These are phyloP conservation scores for Ascochyta pisi DNA, from an alignment of 2,329 filamentous ascomycete species.

Conservation along the genomic window DNA sequence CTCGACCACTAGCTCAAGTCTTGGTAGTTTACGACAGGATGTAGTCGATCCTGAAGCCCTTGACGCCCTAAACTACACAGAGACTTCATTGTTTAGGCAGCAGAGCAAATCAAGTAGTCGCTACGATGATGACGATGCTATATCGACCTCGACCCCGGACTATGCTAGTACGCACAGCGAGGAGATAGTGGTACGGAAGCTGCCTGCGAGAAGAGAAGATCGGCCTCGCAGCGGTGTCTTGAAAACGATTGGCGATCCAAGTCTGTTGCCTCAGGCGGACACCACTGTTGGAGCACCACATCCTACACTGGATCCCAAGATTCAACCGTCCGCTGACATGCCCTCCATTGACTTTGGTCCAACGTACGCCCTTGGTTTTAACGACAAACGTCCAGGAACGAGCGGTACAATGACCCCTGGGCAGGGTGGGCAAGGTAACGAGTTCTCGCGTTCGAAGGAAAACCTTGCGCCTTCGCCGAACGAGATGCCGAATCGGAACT, in stretches of 20 bases:
- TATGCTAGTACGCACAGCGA: constrained; percentile 71
- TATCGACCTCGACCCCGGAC: constrained; percentile 73
- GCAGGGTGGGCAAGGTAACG: constrained; percentile 40
- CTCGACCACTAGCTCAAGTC: constrained; percentile 52
- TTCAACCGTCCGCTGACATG: constrained; percentile 59
- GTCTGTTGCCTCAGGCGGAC: constrained; percentile 50
- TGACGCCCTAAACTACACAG: constrained; percentile 46
- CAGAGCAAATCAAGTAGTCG: constrained; percentile 57
- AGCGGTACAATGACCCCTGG: constrained; percentile 57
- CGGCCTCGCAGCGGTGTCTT: constrained; percentile 79
- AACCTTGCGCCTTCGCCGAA: constrained; percentile 37
- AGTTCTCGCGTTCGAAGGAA: constrained; percentile 42
- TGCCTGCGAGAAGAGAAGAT: constrained; percentile 63
- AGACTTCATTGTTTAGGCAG: constrained; percentile 37
- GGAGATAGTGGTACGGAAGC: constrained; percentile 47
- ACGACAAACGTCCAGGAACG: constrained; percentile 62
- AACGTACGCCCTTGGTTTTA: constrained; percentile 72
- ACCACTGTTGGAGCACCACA: constrained; percentile 13
- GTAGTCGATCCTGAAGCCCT: constrained; percentile 56
- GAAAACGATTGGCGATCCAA: constrained; percentile 72
- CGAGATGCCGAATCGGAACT: constrained; percentile 38
- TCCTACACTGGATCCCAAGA: constrained; percentile 4
- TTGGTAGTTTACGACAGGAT: constrained; percentile 52
- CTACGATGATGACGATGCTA: constrained; percentile 70
- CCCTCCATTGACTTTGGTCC: constrained; percentile 86